Conservation (phyloP, 345 rosid genomes). For the Melaleuca alternifolia region DNA sequence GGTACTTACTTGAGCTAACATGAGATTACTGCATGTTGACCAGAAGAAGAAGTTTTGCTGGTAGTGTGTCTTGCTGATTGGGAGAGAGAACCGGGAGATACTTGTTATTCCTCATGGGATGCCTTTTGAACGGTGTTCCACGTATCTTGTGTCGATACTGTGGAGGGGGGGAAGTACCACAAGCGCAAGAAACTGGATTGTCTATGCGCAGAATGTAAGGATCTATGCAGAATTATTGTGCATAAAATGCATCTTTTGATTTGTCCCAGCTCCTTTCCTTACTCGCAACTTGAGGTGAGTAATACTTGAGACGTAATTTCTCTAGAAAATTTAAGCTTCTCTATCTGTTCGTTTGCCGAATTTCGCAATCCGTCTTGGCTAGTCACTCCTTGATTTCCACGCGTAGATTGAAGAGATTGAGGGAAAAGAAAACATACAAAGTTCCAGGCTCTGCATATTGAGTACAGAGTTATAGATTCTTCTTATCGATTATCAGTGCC, state of each 20-base stretch:
- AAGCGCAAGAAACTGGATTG: neutral
- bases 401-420: neutral
- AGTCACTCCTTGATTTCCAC: neutral
- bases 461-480: neutral
- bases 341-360: neutral
- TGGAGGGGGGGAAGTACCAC: neutral
- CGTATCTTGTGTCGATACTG: neutral
- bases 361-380: neutral
- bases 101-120: neutral
- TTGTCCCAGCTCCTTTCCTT: neutral
- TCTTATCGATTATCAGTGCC: neutral
- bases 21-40: neutral
- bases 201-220: neutral
- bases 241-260: neutral
- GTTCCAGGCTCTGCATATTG: neutral
- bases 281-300: neutral
- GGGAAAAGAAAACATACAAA: neutral
- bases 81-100: neutral
- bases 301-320: neutral
- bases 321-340: neutral
- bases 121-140: neutral
- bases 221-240: neutral
- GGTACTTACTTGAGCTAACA: neutral
- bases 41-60: conserved; percentile 73
- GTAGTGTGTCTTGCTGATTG: conserved; percentile 14